Base-by-base conservation (phyloP, 1,284 basidiomycete species). In the Porodaedalea pini region DNA sequence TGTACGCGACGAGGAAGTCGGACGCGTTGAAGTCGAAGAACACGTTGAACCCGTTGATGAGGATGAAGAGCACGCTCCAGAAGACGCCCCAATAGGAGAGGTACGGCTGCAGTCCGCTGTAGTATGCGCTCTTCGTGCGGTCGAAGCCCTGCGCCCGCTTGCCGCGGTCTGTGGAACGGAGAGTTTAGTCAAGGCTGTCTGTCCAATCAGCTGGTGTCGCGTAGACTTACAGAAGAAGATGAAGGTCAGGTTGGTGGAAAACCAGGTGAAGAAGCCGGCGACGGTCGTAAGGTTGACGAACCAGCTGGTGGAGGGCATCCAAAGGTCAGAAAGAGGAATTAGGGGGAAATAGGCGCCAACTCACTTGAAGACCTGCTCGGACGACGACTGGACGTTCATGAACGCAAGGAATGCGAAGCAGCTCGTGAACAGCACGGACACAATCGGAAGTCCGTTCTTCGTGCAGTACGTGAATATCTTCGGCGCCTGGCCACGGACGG, bases 401-500 rank as follows among this genome's bases (percentile, higher is more conserved):
- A 81, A 83, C 27, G 78, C 68, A 15, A 85, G 68, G 21, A 78
- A 70, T 56, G 77, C 73, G 62, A 85, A 81, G 13, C 69, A 39
- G 66, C 57, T 73, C 61, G 19, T 58, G 25, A 50, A 66, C 41
- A 47, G 29, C 17, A 56, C 45, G 13, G 85, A 77, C 31, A 72
- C 74, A 58, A 90, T 71, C 0, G 92, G 92, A 0, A 93, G 74
- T 47, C 92, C 91, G 2, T 73, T 70, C 71, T 83, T 85, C 34
- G 89, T 93, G 70, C 88, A 91, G 53, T 79, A 77, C 2, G 78
- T 63, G 62, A 90, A 75, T 62, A 84, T 69, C 59, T 68, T 75
- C 0, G 88, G 88, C 2, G 88, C 86, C 69, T 92, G 88, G 1
- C 87, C 84, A 55, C 88, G 84, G 47, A 91, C 73, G 0, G 90